Base-by-base conservation (phyloP, 371 early-diverging fungal genomes). In the Encephalitozoon romaleae region DNA sequence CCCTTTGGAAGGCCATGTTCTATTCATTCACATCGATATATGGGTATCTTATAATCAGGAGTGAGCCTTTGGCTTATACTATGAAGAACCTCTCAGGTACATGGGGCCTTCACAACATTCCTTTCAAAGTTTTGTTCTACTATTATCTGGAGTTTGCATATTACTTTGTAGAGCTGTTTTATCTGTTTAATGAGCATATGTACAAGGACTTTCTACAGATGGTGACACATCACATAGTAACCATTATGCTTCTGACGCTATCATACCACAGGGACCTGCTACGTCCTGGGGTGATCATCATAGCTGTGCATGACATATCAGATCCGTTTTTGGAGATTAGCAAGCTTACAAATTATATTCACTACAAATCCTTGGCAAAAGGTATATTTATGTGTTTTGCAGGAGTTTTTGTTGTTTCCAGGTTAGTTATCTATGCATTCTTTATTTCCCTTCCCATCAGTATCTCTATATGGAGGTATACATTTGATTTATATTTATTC, bases 281-380 rank as follows among this genome's bases (percentile, higher is more conserved):
- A 42, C 66, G 87, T 9, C 78, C 84, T 72, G 89, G 89, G 0
- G 76, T 79, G 39, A 81, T 85, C n/a, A 81, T 89, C 39, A 75
- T 88, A 72, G 55, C 85, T 9, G 67, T 89, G 47, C 89, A 89
- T 72, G 88, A 88, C 72, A 32, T 84, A 45, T 72, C 86, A 34
- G 89, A 89, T 83, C 88, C 89, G 6, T 81, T 87, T 78, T 84
- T 89, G 85, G 89, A 89, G 75, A 67, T 85, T 18, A 88, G 87
- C n/a, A 89, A 89, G 72, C 66, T 86, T 34, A 52, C 54, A 43
- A 74, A 86, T 51, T 88, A 89, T 74, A 8, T 84, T 12, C 82
- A 84, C 6, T 54, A 77, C 3, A 66, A 80, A 28, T 55, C 15
- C 23, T 21, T 77, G 2, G 88, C 88, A 3, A 84, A 87, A 71